Evolutionary conservation across 345 rosid species (phyloP).

Genomic region (Hypericum perforatum): DNA sequence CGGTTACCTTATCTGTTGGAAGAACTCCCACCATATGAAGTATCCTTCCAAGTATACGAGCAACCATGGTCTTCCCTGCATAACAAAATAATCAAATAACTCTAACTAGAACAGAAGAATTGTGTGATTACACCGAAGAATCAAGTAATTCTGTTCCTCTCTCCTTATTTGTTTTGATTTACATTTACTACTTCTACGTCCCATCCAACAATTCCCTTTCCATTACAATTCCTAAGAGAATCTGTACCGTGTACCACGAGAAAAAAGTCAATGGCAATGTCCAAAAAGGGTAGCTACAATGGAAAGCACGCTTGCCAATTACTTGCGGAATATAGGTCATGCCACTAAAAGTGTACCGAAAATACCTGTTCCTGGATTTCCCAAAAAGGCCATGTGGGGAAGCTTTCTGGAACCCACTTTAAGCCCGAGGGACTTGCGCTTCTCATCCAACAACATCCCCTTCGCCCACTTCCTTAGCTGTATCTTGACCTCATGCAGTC

Average conservation of each 20-base stretch:
- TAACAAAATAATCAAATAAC: slow-evolving; percentile 8
- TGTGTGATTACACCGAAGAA: too few relatives aligned
- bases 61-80: slow-evolving; percentile 97
- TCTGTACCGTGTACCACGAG: too few relatives aligned
- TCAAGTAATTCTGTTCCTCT: too few relatives aligned
- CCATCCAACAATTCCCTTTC: too few relatives aligned
- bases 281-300: too few relatives aligned
- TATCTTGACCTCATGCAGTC: slow-evolving; percentile 68
- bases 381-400: slow-evolving; percentile 98
- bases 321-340: not conserved
- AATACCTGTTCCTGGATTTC: slow-evolving; percentile 95
- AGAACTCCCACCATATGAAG: slow-evolving; percentile 86
- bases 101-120: not conserved
- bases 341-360: not conserved
- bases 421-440: slow-evolving; percentile 79
- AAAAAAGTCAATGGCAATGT: too few relatives aligned
- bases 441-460: slow-evolving; percentile 98
- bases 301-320: too few relatives aligned
- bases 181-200: too few relatives aligned
- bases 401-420: slow-evolving; percentile 79
- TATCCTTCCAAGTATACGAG: slow-evolving; percentile 84
- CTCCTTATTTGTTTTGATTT: too few relatives aligned
- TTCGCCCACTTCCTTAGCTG: slow-evolving; percentile 95
- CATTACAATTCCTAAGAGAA: too few relatives aligned
- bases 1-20: slow-evolving; percentile 81